Evolutionary conservation across 192 early-diverging fungal genomes (phyloP), one percentile per base, ranked within the genome.

Genomic region (Cladochytrium replicatum): DNA sequence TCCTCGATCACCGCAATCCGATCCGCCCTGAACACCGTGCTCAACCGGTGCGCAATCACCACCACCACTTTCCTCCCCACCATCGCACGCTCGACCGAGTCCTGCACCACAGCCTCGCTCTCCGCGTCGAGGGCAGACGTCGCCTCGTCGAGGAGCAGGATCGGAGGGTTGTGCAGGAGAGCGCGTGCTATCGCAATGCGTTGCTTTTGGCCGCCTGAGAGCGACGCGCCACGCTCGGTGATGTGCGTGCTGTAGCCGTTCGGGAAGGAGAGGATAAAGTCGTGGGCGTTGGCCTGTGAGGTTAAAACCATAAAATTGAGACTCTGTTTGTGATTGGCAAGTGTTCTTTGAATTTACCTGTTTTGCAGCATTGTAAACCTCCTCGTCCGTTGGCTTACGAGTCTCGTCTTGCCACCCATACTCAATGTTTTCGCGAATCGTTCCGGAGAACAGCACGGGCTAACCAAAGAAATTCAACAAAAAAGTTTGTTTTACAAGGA

Each of bases 101-200:
- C 61, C 40, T 73, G 69, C 23, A 77, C 70, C 8, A 74, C 41
- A 9, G 46, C 45, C 48, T 76, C 73, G n/a, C n/a, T n/a, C n/a
- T n/a, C n/a, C 92, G 68, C 78, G 43, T 85, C 82, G 38, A 85
- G 54, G 0, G 82, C 82, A 8, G 72, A 75, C 0, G 87, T 85
- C 0, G 89, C 89, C 65, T 91, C 91, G 54, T 95, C 91, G 41
- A 95, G 64, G 15, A 77, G 32, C 57, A 91, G 58, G 44, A 91
- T 72, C 54, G 68, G 60, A 25, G 83, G 83, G 57, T 81, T 63
- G 28, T 76, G 68, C 17, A 85, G 58, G 41, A 84, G 54, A 1
- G 83, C 83, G 51, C 83, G 76, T 4, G 83, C 82, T 26, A 88
- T 88, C 3, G 86, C 83, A 44, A 89, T 74, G 23, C 86, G 77